Evolutionary conservation across 805 yeast species (phyloP).

Genomic region (Sugiyamaella lignohabitans): DNA sequence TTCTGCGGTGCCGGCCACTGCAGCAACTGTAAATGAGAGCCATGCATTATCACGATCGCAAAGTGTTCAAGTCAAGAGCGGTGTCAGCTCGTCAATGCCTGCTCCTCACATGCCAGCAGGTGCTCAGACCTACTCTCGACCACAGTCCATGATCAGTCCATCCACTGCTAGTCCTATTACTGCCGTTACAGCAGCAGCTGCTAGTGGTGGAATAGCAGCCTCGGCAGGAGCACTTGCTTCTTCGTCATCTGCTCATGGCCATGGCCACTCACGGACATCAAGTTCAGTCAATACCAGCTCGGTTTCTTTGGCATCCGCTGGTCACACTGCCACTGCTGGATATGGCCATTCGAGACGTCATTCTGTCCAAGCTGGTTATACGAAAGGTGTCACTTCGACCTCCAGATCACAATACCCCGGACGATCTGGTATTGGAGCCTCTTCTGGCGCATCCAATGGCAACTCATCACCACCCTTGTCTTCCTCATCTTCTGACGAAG

Average conservation of each 20-base stretch:
- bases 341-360: constrained; percentile 17
- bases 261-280: neutral
- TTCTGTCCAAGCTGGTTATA: constrained; percentile 23
- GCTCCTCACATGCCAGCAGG: neutral
- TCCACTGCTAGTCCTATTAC: neutral
- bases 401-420: constrained; percentile 7
- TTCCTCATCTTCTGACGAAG: constrained; percentile 18
- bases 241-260: constrained; percentile 21
- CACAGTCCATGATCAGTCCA: neutral
- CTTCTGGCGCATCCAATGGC: neutral
- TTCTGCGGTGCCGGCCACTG: constrained; percentile 5
- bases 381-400: constrained; percentile 14
- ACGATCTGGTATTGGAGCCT: neutral
- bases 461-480: neutral
- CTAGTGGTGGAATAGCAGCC: neutral
- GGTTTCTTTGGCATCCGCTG: constrained; percentile 4
- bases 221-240: neutral
- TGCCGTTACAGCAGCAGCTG: neutral
- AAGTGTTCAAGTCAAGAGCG: constrained; percentile 21
- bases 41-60: constrained; percentile 22
- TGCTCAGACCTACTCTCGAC: neutral
- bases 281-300: constrained; percentile 9
- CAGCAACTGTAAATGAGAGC: constrained; percentile 4
- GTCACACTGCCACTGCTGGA: constrained; percentile 5
- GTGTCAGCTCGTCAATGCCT: neutral